Conservation (phyloP, 2,329 filamentous ascomycete genomes). For the Sordariomycetes sp. region DNA sequence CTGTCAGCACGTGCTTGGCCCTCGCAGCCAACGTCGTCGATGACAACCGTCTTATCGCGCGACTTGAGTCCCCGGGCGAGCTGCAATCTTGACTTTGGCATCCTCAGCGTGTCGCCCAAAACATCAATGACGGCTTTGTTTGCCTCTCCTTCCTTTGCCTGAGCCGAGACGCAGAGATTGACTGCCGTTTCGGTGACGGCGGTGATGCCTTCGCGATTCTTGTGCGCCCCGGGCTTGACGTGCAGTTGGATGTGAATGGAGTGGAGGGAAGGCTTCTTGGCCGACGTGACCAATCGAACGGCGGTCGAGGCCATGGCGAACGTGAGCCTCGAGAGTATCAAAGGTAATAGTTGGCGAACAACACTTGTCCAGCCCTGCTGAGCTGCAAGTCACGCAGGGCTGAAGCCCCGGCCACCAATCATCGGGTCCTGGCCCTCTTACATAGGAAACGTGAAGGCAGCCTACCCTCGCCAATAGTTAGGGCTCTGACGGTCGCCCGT, state of each 20-base stretch:
- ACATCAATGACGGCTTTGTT: conserved; percentile 58
- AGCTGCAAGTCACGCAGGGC: no score
- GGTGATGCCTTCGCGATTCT: conserved; percentile 50
- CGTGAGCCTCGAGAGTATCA: not conserved
- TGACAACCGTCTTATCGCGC: conserved; percentile 51
- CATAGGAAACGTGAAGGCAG: no score
- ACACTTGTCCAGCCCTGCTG: no score
- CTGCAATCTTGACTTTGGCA: conserved; percentile 55
- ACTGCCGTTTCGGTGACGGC: conserved; percentile 47
- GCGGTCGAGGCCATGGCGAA: conserved; percentile 11
- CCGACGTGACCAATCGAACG: conserved; percentile 37
- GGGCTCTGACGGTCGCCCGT: no score
- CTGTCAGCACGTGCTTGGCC: conserved; percentile 15
- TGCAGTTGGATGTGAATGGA: conserved; percentile 54
- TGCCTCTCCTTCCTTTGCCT: conserved; percentile 56
- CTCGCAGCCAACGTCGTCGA: conserved; percentile 23
- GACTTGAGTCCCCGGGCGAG: conserved; percentile 56
- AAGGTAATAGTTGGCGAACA: no score
- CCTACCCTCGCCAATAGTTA: no score
- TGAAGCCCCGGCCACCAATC: no score
- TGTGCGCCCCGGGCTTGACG: conserved; percentile 57
- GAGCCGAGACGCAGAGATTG: conserved; percentile 57
- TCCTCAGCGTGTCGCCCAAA: conserved; percentile 48
- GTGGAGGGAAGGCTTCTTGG: conserved; percentile 33
- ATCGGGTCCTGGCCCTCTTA: no score